These are phyloP conservation scores for Dendryphion nanum DNA, from an alignment of 2,329 filamentous ascomycete species.

Conservation along the genomic window DNA sequence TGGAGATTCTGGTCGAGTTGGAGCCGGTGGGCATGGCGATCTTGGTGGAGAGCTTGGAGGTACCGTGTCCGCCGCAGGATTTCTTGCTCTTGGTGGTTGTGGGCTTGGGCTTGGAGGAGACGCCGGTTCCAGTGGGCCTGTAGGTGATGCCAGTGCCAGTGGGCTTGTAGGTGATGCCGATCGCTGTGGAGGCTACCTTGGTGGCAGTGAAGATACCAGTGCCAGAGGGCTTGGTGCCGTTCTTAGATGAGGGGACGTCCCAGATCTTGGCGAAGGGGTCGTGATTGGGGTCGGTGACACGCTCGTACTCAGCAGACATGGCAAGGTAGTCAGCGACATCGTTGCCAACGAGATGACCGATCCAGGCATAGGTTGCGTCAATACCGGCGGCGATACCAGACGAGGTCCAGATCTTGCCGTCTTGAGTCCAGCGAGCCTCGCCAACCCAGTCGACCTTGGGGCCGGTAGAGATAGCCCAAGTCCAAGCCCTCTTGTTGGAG, in stretches of 20 bases:
- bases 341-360: constrained; percentile 55
- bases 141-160: no score
- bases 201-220: no score
- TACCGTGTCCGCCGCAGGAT: no score
- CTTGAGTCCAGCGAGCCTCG: constrained; percentile 59
- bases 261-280: constrained; percentile 55
- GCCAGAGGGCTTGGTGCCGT: no score
- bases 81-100: no score
- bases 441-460: constrained; percentile 55
- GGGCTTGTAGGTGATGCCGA: no score
- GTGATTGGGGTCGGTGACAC: constrained; percentile 47
- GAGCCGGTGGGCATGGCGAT: no score
- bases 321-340: constrained; percentile 50
- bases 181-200: no score
- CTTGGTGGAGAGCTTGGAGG: no score
- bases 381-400: constrained; percentile 64
- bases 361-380: constrained; percentile 58
- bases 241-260: constrained; percentile 8
- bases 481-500: constrained; percentile 62
- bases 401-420: constrained; percentile 66
- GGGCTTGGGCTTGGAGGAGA: no score
- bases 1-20: no score
- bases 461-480: constrained; percentile 41
- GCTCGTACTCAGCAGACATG: constrained; percentile 55
- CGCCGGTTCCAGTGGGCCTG: no score